phyloP scores from a whole-genome alignment of 441 rosid genomes.

The Erodium texanum region DNA sequence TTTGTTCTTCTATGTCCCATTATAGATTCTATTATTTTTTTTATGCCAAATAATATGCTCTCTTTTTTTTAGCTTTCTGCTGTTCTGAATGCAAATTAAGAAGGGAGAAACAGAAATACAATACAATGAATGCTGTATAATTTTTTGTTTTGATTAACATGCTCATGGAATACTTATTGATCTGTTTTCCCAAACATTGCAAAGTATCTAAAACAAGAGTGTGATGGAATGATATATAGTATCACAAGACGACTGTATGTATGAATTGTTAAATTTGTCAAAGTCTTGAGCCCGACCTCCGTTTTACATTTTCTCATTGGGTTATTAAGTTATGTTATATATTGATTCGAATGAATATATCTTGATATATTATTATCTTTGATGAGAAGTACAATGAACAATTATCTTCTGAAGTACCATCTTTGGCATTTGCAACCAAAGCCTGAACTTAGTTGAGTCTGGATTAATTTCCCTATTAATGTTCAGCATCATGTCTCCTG shows the following conservation, averaged over 20 bases:
- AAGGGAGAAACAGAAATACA: not conserved
- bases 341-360: not conserved
- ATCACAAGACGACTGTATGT: not conserved
- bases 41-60: not conserved
- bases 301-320: not conserved
- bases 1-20: not conserved
- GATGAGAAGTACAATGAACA: not conserved
- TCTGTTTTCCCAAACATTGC: too few species aligned
- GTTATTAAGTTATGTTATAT: not conserved
- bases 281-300: not conserved
- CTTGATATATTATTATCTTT: not conserved
- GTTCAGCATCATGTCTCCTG: slow-evolving; percentile 18
- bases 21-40: not conserved
- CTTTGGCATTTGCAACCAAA: not conserved
- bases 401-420: not conserved
- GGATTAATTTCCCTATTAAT: not conserved
- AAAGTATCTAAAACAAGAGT: too few species aligned
- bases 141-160: not conserved
- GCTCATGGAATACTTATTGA: not conserved
- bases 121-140: not conserved
- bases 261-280: not conserved
- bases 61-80: not conserved
- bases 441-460: not conserved
- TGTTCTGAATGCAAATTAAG: not conserved
- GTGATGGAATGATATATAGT: too few species aligned